Evolutionary conservation across 768 basidiomycete genomes (phyloP), one percentile per base, ranked within the genome.

Genomic region (Lentinula sp.): DNA sequence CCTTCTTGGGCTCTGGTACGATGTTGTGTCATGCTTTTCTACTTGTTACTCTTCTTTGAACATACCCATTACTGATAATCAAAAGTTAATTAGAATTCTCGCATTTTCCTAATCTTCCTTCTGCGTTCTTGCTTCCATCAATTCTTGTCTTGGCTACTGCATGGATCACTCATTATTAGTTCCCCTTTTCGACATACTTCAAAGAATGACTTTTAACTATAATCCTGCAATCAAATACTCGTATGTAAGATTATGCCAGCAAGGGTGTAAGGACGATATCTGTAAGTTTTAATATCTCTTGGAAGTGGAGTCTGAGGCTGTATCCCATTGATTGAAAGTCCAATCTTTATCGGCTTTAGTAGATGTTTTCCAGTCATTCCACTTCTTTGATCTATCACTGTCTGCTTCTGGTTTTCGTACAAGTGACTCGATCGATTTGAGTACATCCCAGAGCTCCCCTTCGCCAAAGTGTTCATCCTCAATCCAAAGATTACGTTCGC

Each of bases 241-340:
- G 3, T 28, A 28, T 28, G 28, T 28, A 28, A 28, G 3, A 28
- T 28, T 28, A 28, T 28, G 28, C 28, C 28, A 3, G 4, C 28
- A 3, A 3, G 1, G 28, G 3, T 28, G 28, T 28, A 28, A 28
- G 28, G 28, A 28, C 28, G 3, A 28, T 28, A 28, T 28, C 3
- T 28, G 28, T 28, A 32, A 18, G n/a, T 6, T 16, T 32, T 9
- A 28, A 28, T 46, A 48, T 58, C 23, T 58, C 4, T 32, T 35
- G n/a, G 12, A 28, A 35, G 13, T 9, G 10, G 43, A 32, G 16
- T 45, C 35, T 4, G 56, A 6, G 35, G 35, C 33, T 46, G 63
- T 52, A 35, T 70, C 74, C 85, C 85, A 85, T 15, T 76, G 67
- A 56, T 80, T 75, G 60, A 87, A 87, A 36, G 74, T 76, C 78